Conservation (phyloP, 2,329 filamentous ascomycete species). For the Chrysoporthe austroafricana region DNA sequence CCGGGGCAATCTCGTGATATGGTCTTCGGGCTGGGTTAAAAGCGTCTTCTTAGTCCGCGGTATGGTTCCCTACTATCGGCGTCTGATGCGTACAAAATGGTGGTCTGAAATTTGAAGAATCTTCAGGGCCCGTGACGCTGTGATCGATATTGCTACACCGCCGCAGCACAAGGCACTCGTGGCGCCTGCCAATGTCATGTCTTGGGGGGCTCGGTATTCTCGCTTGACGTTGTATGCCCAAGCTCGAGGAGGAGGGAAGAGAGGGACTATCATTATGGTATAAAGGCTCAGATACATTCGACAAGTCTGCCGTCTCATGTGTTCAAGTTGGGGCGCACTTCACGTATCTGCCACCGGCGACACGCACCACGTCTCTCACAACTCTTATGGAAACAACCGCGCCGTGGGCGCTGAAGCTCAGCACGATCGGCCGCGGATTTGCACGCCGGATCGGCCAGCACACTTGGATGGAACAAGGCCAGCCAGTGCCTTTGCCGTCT, state of each 20-base stretch:
- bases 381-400: background rate
- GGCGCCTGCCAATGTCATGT: background rate
- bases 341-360: background rate
- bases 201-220: background rate
- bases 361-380: background rate
- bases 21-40: background rate
- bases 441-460: slow-evolving; percentile 3
- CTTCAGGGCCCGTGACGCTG: background rate
- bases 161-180: background rate
- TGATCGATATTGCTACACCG: background rate
- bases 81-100: background rate
- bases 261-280: background rate
- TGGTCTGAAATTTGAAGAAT: background rate
- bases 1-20: background rate
- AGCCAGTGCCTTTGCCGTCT: background rate
- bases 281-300: background rate
- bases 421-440: slow-evolving; percentile 1
- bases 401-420: background rate
- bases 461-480: background rate
- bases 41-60: background rate
- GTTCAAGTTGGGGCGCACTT: background rate
- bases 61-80: background rate
- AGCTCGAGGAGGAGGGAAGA: background rate
- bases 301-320: background rate
- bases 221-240: background rate